Evolutionary conservation across 371 early-diverging fungal genomes (phyloP).

Genomic region (Rhizopus delemar): DNA sequence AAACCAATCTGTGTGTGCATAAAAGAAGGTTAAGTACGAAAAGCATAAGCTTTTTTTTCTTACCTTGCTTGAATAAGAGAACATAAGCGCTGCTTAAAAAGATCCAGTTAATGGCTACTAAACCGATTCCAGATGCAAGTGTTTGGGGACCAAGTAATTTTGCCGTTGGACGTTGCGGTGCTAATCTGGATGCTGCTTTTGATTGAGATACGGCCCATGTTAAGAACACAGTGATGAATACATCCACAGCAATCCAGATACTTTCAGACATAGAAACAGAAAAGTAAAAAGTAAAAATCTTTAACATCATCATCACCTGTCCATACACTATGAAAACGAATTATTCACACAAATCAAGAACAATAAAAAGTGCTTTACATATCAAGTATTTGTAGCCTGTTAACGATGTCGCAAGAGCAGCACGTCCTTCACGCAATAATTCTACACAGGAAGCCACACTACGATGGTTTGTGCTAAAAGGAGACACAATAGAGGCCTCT

Average conservation of each 20-base stretch:
- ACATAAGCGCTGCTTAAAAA: constrained; percentile 52
- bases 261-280: constrained; percentile 56
- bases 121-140: constrained; percentile 62
- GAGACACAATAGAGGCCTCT: constrained; percentile 87
- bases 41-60: not conserved
- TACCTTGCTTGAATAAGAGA: constrained; percentile 57
- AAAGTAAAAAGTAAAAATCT: constrained; percentile 64
- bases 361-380: constrained; percentile 39
- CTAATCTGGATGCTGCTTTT: constrained; percentile 56
- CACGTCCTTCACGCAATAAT: constrained; percentile 73
- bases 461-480: constrained; percentile 72
- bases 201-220: constrained; percentile 69
- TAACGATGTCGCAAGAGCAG: constrained; percentile 74
- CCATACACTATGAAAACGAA: constrained; percentile 56
- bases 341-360: not conserved
- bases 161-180: constrained; percentile 68
- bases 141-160: constrained; percentile 71
- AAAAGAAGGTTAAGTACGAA: not conserved
- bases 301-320: constrained; percentile 72
- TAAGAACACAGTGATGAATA: constrained; percentile 63
- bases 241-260: constrained; percentile 75
- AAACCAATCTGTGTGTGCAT: constrained; percentile 47
- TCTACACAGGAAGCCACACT: constrained; percentile 72
- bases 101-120: constrained; percentile 66
- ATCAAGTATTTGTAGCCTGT: constrained; percentile 77